A percentile compares a stretch with the other conserved stretches of the same genome.
Conservation (phyloP, 371 early-diverging fungal species). For the Rhizopus stolonifer region DNA sequence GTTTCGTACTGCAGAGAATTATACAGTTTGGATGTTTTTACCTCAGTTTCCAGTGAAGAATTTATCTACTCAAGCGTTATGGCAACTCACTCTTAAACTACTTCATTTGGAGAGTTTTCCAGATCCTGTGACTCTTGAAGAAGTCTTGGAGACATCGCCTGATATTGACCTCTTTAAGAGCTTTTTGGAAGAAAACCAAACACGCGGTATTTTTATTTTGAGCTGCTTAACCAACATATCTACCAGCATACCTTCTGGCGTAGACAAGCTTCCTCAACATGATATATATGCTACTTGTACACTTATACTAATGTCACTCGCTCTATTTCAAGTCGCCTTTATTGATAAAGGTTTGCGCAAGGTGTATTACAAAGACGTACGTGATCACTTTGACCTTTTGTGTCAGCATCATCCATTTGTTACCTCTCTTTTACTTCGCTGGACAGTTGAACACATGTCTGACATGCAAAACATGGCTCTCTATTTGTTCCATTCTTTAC, state of each 20-base stretch:
- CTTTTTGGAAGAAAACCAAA: conserved; percentile 22
- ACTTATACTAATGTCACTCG: conserved; percentile 37
- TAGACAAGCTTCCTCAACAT: conserved; percentile 8
- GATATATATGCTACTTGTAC: conserved; percentile 24
- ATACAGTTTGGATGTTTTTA: conserved; percentile 42
- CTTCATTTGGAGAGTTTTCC: conserved; percentile 17
- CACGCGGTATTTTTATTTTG: conserved; percentile 35
- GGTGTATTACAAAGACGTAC: conserved; percentile 51
- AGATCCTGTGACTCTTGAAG: conserved; percentile 1
- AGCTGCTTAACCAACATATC: conserved; percentile 36
- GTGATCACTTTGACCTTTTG: conserved; percentile 45
- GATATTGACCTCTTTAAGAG: conserved; percentile 29
- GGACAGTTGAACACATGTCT: conserved; percentile 44
- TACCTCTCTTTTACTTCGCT: conserved; percentile 45
- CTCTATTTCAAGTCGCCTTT: conserved; percentile 49
- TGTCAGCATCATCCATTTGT: conserved; percentile 40
- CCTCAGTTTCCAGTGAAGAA: conserved; percentile 51
- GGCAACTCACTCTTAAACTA: conserved; percentile 29
- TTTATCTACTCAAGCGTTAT: conserved; percentile 39
- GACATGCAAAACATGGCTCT: conserved; percentile 53
- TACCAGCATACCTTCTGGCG: conserved; percentile 26
- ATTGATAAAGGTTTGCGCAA: conserved; percentile 41
- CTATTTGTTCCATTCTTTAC: conserved; percentile 53
- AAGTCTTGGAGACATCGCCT: conserved; percentile 18
- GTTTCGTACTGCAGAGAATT: neutral